Evolutionary conservation across 371 early-diverging fungal genomes (phyloP).

Genomic region (Syncephalastrum monosporum): DNA sequence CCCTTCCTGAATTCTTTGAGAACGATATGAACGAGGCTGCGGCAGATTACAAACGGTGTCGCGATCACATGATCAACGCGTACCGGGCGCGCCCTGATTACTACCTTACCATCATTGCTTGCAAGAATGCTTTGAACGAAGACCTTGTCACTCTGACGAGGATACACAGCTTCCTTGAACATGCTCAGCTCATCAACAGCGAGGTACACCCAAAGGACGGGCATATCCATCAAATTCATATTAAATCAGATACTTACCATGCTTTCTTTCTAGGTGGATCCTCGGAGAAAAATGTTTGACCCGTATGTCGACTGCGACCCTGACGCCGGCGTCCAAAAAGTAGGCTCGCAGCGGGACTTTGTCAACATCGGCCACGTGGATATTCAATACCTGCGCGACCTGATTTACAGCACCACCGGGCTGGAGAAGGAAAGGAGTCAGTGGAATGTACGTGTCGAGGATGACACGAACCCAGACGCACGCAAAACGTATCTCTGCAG

Average conservation of each 20-base stretch:
- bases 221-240: too few relatives aligned
- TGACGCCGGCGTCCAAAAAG: constrained; percentile 20
- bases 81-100: constrained; percentile 90
- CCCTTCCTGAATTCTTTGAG: constrained; percentile 93
- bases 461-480: constrained; percentile 31
- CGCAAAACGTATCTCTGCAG: constrained; percentile 29
- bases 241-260: background rate
- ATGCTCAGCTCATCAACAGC: constrained; percentile 96
- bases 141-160: constrained; percentile 93
- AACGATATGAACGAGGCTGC: constrained; percentile 72
- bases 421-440: background rate
- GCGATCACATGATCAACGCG: constrained; percentile 93
- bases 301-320: constrained; percentile 41
- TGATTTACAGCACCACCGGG: constrained; percentile 19
- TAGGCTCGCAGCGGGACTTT: constrained; percentile 34
- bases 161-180: constrained; percentile 95
- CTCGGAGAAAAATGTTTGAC: constrained; percentile 42
- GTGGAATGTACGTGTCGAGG: constrained; percentile 31
- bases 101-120: constrained; percentile 92
- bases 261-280: constrained; percentile 29
- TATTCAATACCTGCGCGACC: constrained; percentile 28
- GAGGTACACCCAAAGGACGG: constrained; percentile 55
- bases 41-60: constrained; percentile 82
- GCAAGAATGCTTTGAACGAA: constrained; percentile 86
- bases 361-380: constrained; percentile 13